Evolutionary conservation across 2,329 filamentous ascomycete genomes (phyloP).

Genomic region (Phoma sp.): DNA sequence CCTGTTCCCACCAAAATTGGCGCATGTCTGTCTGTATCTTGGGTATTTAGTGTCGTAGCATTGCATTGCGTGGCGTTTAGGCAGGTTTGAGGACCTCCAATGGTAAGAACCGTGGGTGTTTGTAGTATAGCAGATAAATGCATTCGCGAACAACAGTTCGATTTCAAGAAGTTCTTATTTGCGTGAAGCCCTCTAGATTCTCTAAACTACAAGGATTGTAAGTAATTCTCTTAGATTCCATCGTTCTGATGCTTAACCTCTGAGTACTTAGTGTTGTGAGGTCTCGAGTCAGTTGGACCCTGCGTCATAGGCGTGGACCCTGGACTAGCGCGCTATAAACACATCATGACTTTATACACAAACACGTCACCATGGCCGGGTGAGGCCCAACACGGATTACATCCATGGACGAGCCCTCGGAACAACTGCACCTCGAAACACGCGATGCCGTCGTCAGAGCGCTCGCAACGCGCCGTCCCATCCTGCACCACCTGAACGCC

Average conservation of each 20-base stretch:
- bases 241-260: no score
- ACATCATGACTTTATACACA: conserved; percentile 3
- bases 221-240: no score
- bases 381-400: conserved; percentile 8
- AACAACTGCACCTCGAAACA: conserved; percentile 55
- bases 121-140: conserved; percentile 13
- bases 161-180: neutral
- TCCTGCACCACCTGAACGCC: conserved; percentile 71
- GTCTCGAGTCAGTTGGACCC: conserved; percentile 7
- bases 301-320: conserved; percentile 20
- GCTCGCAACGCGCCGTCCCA: conserved; percentile 55
- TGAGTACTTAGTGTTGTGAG: neutral
- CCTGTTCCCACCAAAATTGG: conserved; percentile 14
- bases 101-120: no score
- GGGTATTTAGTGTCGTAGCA: conserved; percentile 16
- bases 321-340: conserved; percentile 19
- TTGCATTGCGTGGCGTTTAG: conserved; percentile 29
- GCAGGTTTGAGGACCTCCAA: conserved; percentile 13
- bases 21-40: conserved; percentile 11
- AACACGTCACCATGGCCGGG: conserved; percentile 12
- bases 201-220: no score
- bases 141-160: neutral
- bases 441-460: conserved; percentile 49
- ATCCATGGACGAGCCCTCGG: conserved; percentile 44
- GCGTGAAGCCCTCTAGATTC: no score